These are phyloP conservation scores for Avena atlantica DNA, from an alignment of 176 grass and related monocot genomes.

Conservation along the genomic window DNA sequence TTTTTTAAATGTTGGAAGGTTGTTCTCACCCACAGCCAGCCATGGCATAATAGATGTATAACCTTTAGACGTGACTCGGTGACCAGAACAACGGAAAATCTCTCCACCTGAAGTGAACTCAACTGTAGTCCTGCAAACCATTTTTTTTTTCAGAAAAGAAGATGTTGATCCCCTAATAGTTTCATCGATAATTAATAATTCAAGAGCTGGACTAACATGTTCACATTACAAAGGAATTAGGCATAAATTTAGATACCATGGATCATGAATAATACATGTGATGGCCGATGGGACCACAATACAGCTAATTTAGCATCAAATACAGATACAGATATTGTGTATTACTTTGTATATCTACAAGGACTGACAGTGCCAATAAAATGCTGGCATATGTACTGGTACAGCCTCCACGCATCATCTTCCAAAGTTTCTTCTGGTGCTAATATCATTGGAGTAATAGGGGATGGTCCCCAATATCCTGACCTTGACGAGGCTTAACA, in stretches of 20 bases:
- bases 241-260: background rate
- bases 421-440: constrained; percentile 85
- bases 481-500: no score
- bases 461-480: no score
- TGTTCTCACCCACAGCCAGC: constrained; percentile 82
- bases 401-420: constrained; percentile 93
- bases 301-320: constrained; percentile 23
- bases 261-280: constrained; percentile 17
- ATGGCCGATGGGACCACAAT: constrained; percentile 6
- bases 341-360: constrained; percentile 87
- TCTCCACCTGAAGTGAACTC: constrained; percentile 87
- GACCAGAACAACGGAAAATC: constrained; percentile 73
- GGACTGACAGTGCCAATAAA: constrained; percentile 87
- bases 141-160: no score
- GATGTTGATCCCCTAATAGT: background rate
- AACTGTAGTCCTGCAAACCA: constrained; percentile 71
- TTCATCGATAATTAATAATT: constrained; percentile 2
- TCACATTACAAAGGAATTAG: constrained; percentile 29
- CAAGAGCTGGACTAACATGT: background rate
- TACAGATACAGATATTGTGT: background rate
- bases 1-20: constrained; percentile 73
- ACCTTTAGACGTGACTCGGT: constrained; percentile 76
- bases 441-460: constrained; percentile 82
- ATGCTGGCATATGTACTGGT: constrained; percentile 95
- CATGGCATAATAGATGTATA: constrained; percentile 99